Evolutionary conservation across 495 filamentous ascomycete species (phyloP).

Genomic region (Trichoderma erinaceum): DNA sequence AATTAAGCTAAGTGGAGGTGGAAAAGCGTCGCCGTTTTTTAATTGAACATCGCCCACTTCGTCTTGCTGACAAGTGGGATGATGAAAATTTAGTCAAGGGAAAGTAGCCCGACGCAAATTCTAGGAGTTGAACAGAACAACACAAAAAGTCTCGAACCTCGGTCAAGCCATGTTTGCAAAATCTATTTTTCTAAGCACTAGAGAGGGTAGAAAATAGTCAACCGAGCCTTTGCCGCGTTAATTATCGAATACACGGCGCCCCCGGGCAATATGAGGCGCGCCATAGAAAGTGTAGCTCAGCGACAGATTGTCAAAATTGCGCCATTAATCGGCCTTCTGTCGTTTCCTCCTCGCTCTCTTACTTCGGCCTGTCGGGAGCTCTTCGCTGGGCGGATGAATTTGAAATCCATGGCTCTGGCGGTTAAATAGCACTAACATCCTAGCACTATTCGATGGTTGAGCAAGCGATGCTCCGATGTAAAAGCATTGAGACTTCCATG

Average conservation of each 20-base stretch:
- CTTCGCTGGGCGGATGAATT: neutral
- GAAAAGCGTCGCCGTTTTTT: neutral
- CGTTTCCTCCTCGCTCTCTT: neutral
- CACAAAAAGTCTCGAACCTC: neutral
- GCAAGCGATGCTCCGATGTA: neutral
- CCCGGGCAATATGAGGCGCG: neutral
- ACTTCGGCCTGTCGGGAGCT: conserved; percentile 5
- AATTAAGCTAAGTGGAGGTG: neutral
- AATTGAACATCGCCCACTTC: neutral
- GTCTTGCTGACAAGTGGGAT: neutral
- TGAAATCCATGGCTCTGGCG: neutral
- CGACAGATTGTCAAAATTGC: neutral
- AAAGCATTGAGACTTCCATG: neutral
- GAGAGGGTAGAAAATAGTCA: neutral
- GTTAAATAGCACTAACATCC: neutral
- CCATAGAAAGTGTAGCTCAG: neutral
- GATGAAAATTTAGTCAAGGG: neutral
- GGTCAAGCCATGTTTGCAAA: neutral
- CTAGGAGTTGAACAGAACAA: neutral
- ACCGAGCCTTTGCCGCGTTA: neutral
- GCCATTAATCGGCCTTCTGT: conserved; percentile 10
- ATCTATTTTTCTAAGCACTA: neutral
- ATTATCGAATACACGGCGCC: neutral
- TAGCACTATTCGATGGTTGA: neutral
- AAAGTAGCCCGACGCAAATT: neutral